Evolutionary conservation across 1,284 basidiomycete species (phyloP), one percentile per base, ranked within the genome.

Genomic region (Phenoliferia sp.): DNA sequence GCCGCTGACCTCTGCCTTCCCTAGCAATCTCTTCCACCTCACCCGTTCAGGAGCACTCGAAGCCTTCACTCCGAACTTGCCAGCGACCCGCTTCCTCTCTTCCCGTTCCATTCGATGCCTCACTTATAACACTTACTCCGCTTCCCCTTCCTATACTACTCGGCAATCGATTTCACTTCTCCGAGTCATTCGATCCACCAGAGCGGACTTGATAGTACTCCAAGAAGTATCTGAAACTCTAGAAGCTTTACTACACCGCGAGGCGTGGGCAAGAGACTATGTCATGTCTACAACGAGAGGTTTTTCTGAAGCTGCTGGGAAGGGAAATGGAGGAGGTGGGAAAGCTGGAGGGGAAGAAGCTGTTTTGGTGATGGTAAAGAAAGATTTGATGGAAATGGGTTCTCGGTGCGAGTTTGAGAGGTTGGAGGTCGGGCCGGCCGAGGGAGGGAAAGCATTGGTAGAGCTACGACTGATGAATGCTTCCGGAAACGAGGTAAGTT

Each of bases 41-140:
- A 4, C n/a, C n/a, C n/a, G n/a, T n/a, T 56, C 54, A 31, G 26
- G 26, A 31, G 4, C 12, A 56, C 17, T 4, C 6, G 29, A 28
- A 4, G 5, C 29, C 54, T 56, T 28, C 26, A 31, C 54, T 5
- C 54, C 54, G 6, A 29, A 10, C 54, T 9, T 19, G 54, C 6
- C 54, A 10, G 9, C 54, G 16, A 4, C 4, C n/a, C 12, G n/a
- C 28, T 9, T 31, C 6, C 54, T 31, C n/a, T 6, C 54, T 6
- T 6, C 54, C 10, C 5, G 22, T 19, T 44, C 26, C 6, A 39
- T 69, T 52, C 26, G 31, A 7, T 22, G 63, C 39, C 26, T 68
- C 31, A 71, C 69, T 17, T 68, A 60, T 52, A 71, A 71, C 67
- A 66, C 61, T 32, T 71, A 22, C 28, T 61, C 69, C 22, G 63